Evolutionary conservation across 2,329 filamentous ascomycete species (phyloP), one percentile per base, ranked within the genome.

Genomic region (Diaporthe sp.): DNA sequence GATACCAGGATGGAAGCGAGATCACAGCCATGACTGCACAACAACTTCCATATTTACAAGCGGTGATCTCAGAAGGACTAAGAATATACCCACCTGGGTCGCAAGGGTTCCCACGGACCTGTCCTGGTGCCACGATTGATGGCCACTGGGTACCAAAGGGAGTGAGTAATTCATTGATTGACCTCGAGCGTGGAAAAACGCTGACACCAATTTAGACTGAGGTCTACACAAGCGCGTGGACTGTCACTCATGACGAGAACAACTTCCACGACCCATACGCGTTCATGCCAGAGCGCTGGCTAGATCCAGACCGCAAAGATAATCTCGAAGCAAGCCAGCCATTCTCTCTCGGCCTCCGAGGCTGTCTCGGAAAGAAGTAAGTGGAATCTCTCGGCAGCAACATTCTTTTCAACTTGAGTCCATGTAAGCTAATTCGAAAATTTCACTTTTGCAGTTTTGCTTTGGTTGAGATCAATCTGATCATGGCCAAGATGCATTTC

Each of bases 51-150:
- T 75, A 75, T 33, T 60, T 77, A 60, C 69, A 77, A 45, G 78
- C 78, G 17, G 76, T 78, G 8, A 72, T 79, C 33, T 70, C 68
- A 19, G 78, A 80, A 45, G 78, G 77, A 7, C 57, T 79, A 25
- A 77, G 79, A 52, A 75, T 80, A 52, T 79, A 71, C 60, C 77
- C 79, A 13, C 77, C 78, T 10, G 61, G 55, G 8, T 67, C 71
- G 15, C 61, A 73, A 50, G 71, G 61, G 7, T 58, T 70, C 28
- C 67, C 67, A 4, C 8, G 67, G 5, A 70, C 19, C 3, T 58
- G 52, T 13, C 67, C 67, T n/a, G 71, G 71, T 45, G 54, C 35
- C 38, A 60, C 42, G 0, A 47, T 73, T 19, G 71, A 73, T 33
- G 52, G 64, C 15, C 42, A 60, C 28, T 73, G 66, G 42, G 47